These are phyloP conservation scores for Rhynchosporium secalis DNA, from an alignment of 2,329 filamentous ascomycete species.

Conservation along the genomic window DNA sequence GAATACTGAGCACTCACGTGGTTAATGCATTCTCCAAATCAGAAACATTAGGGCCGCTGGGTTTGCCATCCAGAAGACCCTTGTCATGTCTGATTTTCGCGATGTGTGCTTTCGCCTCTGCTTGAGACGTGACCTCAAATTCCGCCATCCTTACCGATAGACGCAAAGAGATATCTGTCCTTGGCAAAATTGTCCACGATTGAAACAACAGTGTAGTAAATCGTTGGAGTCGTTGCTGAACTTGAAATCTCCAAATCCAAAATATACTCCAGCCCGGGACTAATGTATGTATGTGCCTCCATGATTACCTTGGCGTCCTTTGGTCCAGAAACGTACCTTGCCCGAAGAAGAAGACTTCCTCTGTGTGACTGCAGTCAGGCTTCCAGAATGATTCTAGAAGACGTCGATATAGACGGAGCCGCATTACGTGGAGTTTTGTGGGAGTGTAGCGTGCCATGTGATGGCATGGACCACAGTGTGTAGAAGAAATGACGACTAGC, in stretches of 20 bases:
- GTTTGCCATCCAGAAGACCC: slow-evolving; percentile 1
- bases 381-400: background rate
- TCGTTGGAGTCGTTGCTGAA: no score
- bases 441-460: background rate
- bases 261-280: background rate
- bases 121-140: background rate
- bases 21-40: slow-evolving; percentile 15
- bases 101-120: slow-evolving; percentile 11
- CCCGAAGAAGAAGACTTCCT: background rate
- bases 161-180: no score
- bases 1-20: slow-evolving; percentile 3
- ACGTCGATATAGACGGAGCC: background rate
- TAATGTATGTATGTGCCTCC: background rate
- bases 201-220: no score
- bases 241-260: background rate
- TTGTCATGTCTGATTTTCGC: slow-evolving; percentile 15
- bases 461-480: background rate
- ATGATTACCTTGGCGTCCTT: background rate
- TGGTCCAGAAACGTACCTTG: background rate
- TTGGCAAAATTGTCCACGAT: no score
- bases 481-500: background rate
- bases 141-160: background rate
- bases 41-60: slow-evolving; percentile 9
- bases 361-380: background rate
- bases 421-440: background rate